A percentile compares a stretch with the other conserved stretches of the same genome.
Conservation (phyloP, 805 yeast genomes). For the Barnettozyma botsteinii region DNA sequence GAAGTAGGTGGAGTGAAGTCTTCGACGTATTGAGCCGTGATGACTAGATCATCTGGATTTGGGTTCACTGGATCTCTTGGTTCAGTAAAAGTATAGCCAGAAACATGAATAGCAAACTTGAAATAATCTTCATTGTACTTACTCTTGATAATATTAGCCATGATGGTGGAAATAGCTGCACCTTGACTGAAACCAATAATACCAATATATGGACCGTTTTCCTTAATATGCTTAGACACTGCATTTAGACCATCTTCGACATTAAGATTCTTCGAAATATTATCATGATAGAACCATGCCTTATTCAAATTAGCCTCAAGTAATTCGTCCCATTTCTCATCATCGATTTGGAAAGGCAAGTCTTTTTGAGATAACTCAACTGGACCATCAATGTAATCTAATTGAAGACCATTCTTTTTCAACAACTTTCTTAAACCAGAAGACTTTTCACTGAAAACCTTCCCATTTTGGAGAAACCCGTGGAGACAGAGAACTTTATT, state of each 20-base stretch:
- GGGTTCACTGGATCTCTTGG: constrained; percentile 22
- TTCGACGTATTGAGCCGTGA: constrained; percentile 31
- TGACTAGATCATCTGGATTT: constrained; percentile 29
- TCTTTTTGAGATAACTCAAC: constrained; percentile 57
- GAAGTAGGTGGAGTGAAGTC: constrained; percentile 28
- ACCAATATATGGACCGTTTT: constrained; percentile 82
- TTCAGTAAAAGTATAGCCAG: constrained; percentile 55
- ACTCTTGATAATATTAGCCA: constrained; percentile 51
- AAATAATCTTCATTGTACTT: constrained; percentile 34
- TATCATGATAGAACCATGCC: constrained; percentile 75
- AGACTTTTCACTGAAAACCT: constrained; percentile 80
- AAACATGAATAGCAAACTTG: constrained; percentile 69
- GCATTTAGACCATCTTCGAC: constrained; percentile 46
- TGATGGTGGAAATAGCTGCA: constrained; percentile 75
- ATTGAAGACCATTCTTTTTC: constrained; percentile 56
- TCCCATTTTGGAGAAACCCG: constrained; percentile 84
- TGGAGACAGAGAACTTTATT: constrained; percentile 74
- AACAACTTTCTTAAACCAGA: constrained; percentile 81
- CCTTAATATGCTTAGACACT: constrained; percentile 44
- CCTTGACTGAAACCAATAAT: constrained; percentile 93
- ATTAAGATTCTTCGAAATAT: constrained; percentile 39
- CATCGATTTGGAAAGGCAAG: constrained; percentile 62
- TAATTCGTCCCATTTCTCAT: constrained; percentile 44
- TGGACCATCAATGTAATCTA: constrained; percentile 80
- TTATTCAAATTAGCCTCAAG: constrained; percentile 40